Conservation (phyloP, 345 rosid species). For the Camelina neglecta region DNA sequence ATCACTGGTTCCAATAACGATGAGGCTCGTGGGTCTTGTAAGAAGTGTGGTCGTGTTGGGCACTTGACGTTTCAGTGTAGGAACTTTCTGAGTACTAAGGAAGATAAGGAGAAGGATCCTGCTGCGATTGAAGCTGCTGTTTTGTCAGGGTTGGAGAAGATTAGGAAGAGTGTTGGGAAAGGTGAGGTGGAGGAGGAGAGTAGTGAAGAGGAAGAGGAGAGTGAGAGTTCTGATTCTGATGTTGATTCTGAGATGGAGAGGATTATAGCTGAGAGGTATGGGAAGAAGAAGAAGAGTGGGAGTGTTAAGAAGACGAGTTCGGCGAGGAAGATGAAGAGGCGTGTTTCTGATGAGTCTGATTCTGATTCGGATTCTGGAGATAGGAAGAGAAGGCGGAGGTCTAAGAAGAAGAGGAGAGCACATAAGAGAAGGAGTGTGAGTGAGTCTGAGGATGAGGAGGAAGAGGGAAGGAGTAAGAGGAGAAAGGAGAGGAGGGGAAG, state of each 20-base stretch:
- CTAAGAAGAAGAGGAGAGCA: constrained; percentile 57
- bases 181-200: constrained; percentile 59
- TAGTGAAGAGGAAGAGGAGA: constrained; percentile 76
- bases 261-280: constrained; percentile 76
- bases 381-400: constrained; percentile 78
- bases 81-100: constrained; percentile 81
- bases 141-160: constrained; percentile 73
- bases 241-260: constrained; percentile 89
- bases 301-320: constrained; percentile 46
- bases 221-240: constrained; percentile 81
- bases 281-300: constrained; percentile 62
- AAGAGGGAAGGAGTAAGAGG: constrained; percentile 54
- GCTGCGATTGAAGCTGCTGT: constrained; percentile 63
- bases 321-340: constrained; percentile 47
- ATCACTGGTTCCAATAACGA: constrained; percentile 77
- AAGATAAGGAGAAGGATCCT: constrained; percentile 70
- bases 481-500: constrained; percentile 56
- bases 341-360: constrained; percentile 55
- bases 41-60: constrained; percentile 93
- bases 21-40: constrained; percentile 92
- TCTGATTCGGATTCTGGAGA: constrained; percentile 51
- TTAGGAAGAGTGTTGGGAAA: constrained; percentile 58
- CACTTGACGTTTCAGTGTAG: constrained; percentile 90
- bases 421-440: constrained; percentile 58
- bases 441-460: constrained; percentile 71